phyloP scores from a whole-genome alignment of 306 rosid genomes.

The Quercus berberidifolia region DNA sequence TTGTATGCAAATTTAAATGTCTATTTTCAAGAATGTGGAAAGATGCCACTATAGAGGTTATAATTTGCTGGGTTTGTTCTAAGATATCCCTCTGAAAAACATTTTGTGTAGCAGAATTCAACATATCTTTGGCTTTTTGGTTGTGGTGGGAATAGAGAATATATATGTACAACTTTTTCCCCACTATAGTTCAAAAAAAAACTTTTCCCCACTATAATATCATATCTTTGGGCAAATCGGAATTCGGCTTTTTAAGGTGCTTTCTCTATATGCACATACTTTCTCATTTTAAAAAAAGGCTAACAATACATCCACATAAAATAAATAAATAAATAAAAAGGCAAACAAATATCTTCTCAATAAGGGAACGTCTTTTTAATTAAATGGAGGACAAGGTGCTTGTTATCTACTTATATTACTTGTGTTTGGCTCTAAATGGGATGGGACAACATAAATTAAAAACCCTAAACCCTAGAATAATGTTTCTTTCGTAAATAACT shows the following conservation, averaged over 20 bases:
- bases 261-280: constrained; percentile 36
- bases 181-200: neutral
- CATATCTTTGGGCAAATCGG: constrained; percentile 58
- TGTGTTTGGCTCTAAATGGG: neutral
- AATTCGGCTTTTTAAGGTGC: constrained; percentile 66
- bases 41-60: constrained; percentile 20
- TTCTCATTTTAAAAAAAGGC: neutral
- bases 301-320: too few species aligned
- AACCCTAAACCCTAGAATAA: neutral
- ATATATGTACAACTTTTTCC: constrained; percentile 18
- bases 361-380: constrained; percentile 1
- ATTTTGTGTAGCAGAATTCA: constrained; percentile 30
- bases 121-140: constrained; percentile 42
- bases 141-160: constrained; percentile 39
- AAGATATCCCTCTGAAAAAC: constrained; percentile 22
- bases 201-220: constrained; percentile 29
- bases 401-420: neutral
- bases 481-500: neutral
- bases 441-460: neutral
- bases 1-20: constrained; percentile 7
- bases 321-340: neutral
- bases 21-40: constrained; percentile 16
- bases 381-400: neutral
- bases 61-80: constrained; percentile 22
- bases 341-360: constrained; percentile 20